Percentiles rank a stretch among this genome's conserved stretches.
Evolutionary conservation across 2,329 filamentous ascomycete genomes (phyloP).

Genomic region (Fusarium sp.): DNA sequence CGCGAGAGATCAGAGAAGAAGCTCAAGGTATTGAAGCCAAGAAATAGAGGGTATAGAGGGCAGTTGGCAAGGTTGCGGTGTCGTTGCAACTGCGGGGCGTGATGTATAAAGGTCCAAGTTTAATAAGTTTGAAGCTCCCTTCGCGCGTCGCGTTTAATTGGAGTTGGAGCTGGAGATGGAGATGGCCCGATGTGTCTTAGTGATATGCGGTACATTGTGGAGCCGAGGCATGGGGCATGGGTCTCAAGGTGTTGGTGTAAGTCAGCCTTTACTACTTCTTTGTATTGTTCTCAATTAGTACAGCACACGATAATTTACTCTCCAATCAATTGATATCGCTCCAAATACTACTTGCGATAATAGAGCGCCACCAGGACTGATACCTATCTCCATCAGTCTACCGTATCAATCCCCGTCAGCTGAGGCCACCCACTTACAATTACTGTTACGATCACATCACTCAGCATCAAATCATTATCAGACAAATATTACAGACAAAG

Average conservation of each 20-base stretch:
- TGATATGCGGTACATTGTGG: background rate
- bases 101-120: conserved; percentile 23
- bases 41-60: background rate
- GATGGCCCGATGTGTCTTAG: background rate
- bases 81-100: conserved; percentile 16
- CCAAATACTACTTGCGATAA: background rate
- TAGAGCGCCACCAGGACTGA: background rate
- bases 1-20: background rate
- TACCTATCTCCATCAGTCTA: background rate
- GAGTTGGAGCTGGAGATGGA: background rate
- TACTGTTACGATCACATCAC: background rate
- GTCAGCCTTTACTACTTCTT: background rate
- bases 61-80: background rate
- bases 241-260: background rate
- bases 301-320: background rate
- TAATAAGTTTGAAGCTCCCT: conserved; percentile 12
- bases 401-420: background rate
- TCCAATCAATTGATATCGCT: background rate
- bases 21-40: background rate
- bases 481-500: background rate
- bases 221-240: background rate
- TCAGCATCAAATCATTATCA: background rate
- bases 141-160: conserved; percentile 23
- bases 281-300: background rate
- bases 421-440: background rate